Base-by-base conservation (phyloP, 495 filamentous ascomycete genomes). In the Podospora pseudocomata region DNA sequence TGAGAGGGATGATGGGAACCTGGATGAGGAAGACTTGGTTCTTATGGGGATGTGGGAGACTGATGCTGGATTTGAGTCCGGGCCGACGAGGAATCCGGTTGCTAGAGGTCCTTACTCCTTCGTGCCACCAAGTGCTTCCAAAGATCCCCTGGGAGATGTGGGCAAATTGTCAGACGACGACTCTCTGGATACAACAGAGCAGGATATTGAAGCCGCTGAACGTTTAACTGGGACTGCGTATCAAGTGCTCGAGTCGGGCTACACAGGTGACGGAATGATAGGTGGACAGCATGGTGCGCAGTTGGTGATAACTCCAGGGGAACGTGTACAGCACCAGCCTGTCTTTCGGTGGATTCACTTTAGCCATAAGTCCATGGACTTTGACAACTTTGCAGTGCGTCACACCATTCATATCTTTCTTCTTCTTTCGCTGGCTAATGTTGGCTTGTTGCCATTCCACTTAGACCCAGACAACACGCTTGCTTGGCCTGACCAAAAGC, bases 281-380 rank as follows among this genome's bases (percentile, higher is more conserved):
- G 62, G 28, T 3, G 55, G 61, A 4, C 62, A 65, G 18, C 61
- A 60, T 39, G 34, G 61, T 1, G 55, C 19, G 13, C 34, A 54
- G 16, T 13, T 64, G 2, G 64, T 55, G 1, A 49, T 54, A 6
- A 19, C 57, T 1, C 63, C 57, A 16, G 62, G 61, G 28, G 62
- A 65, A 15, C 34, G 60, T 7, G 34, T 44, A 1, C 26, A 57
- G 2, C 34, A 57, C 2, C 67, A 68, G 44, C 56, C 60, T 4
- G 11, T 68, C n/a, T 68, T 65, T 19, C 62, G 67, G 39, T 68
- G 67, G 67, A 60, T 68, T 20, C 67, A 68, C 19, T 65, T 64
- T 15, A 23, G 9, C 0, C 62, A 63, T 11, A 20, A 63, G 20
- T 59, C 67, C 16, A 63, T 68, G 67, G 67, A 68, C 55, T 64